A percentile compares a stretch with the other conserved stretches of the same genome.
Evolutionary conservation across 2,329 filamentous ascomycete genomes (phyloP).

Genomic region (Aciculosporium take): DNA sequence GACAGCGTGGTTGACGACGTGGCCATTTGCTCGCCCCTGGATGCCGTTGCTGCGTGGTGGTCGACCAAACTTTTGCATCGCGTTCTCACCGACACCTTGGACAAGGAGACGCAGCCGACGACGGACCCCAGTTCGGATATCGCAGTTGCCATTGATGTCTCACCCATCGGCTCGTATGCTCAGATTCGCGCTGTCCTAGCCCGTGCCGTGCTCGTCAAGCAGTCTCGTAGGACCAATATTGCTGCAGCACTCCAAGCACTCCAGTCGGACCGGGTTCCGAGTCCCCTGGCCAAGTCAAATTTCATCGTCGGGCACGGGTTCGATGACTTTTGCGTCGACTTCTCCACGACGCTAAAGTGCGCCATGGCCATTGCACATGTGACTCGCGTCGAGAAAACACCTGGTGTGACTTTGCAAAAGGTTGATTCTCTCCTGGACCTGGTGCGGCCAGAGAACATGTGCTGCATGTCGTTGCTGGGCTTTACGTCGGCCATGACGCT

Average conservation of each 20-base stretch:
- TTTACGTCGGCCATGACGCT: constrained; percentile 45
- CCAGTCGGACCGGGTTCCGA: constrained; percentile 15
- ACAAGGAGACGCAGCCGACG: constrained; percentile 26
- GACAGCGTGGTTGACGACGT: constrained; percentile 74
- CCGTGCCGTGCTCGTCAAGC: constrained; percentile 39
- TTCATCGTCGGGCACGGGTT: constrained; percentile 32
- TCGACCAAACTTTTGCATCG: constrained; percentile 61
- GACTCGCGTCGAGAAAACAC: constrained; percentile 25
- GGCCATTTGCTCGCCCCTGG: constrained; percentile 72
- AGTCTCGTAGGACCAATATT: constrained; percentile 41
- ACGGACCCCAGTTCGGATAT: constrained; percentile 31
- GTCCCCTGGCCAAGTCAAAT: constrained; percentile 13
- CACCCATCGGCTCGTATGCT: constrained; percentile 65
- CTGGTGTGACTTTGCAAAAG: constrained; percentile 23
- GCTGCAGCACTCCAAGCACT: constrained; percentile 40
- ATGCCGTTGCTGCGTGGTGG: constrained; percentile 85
- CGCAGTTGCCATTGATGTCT: constrained; percentile 53
- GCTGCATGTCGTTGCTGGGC: constrained; percentile 40
- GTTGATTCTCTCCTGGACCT: constrained; percentile 36
- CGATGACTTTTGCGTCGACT: constrained; percentile 31
- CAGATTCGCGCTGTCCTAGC: constrained; percentile 46
- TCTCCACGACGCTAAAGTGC: constrained; percentile 42
- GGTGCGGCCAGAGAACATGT: constrained; percentile 25
- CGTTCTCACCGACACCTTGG: constrained; percentile 50
- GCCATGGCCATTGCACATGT: constrained; percentile 48